phyloP scores from a whole-genome alignment of 768 basidiomycete species.

The Boletus eberwhitei region DNA sequence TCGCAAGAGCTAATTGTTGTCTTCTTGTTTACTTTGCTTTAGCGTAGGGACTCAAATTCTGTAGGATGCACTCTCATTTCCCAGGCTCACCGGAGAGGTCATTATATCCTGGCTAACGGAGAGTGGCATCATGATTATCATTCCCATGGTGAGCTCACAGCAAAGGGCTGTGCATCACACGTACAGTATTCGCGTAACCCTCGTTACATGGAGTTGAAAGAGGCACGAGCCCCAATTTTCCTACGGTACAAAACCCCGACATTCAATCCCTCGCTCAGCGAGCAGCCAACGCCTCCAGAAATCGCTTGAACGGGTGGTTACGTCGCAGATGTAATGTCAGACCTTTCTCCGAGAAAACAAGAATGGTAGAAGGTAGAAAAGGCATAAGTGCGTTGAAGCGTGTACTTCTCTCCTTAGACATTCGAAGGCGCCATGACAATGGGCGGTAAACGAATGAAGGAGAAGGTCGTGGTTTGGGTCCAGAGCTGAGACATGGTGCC shows the following conservation, averaged over 20 bases:
- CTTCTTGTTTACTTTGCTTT: not conserved
- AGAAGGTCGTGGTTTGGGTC: conserved; percentile 29
- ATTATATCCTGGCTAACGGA: not conserved
- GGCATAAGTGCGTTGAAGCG: not conserved
- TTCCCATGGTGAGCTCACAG: not conserved
- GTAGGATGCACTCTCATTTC: not conserved
- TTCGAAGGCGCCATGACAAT: conserved; percentile 17
- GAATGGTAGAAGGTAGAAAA: no score
- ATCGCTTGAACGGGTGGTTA: not conserved
- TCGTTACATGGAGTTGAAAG: not conserved
- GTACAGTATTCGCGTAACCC: not conserved
- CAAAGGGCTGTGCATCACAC: not conserved
- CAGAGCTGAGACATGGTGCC: conserved; percentile 25
- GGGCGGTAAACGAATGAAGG: conserved; percentile 26
- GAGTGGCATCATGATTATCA: conserved; percentile 4
- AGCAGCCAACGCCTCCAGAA: not conserved
- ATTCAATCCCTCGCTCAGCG: not conserved
- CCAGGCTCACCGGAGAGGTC: not conserved
- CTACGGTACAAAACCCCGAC: not conserved
- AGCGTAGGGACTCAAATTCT: not conserved
- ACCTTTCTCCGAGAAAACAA: not conserved
- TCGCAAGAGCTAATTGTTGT: not conserved
- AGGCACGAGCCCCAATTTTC: not conserved
- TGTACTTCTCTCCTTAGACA: not conserved
- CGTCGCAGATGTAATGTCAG: not conserved